Evolutionary conservation across 2,329 filamentous ascomycete species (phyloP).

Genomic region (Emergomyces orientalis): DNA sequence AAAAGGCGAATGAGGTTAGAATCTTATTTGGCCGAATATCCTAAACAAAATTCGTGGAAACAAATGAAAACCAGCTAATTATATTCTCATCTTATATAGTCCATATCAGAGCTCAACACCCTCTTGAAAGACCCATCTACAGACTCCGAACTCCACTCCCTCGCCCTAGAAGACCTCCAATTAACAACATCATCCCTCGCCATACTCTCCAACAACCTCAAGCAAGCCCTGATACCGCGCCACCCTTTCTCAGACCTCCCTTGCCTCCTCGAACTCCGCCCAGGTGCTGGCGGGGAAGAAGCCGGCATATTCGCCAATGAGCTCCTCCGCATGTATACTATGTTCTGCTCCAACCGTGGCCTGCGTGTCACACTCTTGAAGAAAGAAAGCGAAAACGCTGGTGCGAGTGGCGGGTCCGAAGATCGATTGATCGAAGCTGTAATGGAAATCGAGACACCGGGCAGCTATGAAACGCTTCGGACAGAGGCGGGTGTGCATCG

Average conservation of each 20-base stretch:
- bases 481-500: constrained; percentile 90
- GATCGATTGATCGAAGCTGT: constrained; percentile 75
- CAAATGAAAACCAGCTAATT: not conserved
- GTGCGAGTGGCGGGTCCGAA: constrained; percentile 49
- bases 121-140: constrained; percentile 61
- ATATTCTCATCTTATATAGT: constrained; percentile 25
- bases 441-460: constrained; percentile 66
- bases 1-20: constrained; percentile 48
- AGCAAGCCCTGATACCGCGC: constrained; percentile 68
- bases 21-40: not conserved
- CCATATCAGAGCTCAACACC: constrained; percentile 59
- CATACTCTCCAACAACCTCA: constrained; percentile 57
- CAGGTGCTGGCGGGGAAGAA: constrained; percentile 85
- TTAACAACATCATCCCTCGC: constrained; percentile 54
- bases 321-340: constrained; percentile 80
- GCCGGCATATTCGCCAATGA: constrained; percentile 83
- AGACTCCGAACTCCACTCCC: constrained; percentile 49
- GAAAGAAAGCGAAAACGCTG: constrained; percentile 63
- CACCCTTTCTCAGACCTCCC: constrained; percentile 86
- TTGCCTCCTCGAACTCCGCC: constrained; percentile 83
- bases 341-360: constrained; percentile 61
- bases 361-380: constrained; percentile 63
- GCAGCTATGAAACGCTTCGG: constrained; percentile 72
- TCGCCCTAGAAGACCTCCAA: constrained; percentile 61
- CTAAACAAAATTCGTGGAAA: not conserved